These are phyloP conservation scores for Aspergillus sp. DNA, from an alignment of 2,329 filamentous ascomycete genomes.

Conservation along the genomic window DNA sequence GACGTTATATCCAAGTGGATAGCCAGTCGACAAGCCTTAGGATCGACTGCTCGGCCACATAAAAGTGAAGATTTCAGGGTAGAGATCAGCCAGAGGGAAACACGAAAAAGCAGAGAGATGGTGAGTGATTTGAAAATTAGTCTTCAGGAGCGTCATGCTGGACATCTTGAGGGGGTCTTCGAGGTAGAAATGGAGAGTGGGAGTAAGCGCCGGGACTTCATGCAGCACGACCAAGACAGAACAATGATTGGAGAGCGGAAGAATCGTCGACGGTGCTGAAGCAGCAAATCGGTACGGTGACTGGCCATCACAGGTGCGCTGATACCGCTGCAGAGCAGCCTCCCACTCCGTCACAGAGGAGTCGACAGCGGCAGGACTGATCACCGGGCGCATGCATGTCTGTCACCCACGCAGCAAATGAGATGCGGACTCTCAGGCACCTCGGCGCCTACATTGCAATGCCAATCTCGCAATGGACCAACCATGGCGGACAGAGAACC, in stretches of 20 bases:
- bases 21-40: neutral
- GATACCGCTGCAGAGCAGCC: constrained; percentile 12
- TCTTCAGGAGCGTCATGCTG: constrained; percentile 12
- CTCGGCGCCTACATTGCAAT: constrained; percentile 18
- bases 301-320: constrained; percentile 11
- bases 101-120: neutral
- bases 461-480: constrained; percentile 18
- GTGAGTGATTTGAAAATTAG: constrained; percentile 22
- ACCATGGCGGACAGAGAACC: constrained; percentile 21
- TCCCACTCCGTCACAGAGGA: constrained; percentile 26
- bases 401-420: constrained; percentile 13
- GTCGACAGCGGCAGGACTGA: constrained; percentile 1
- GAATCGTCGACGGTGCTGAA: constrained; percentile 1
- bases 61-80: neutral
- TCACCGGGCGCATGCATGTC: constrained; percentile 8
- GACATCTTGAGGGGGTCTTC: constrained; percentile 3
- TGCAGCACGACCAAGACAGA: constrained; percentile 9
- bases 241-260: constrained; percentile 9
- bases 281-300: constrained; percentile 9
- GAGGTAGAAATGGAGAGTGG: constrained; percentile 7
- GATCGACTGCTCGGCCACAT: neutral
- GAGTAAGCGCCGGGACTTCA: constrained; percentile 23
- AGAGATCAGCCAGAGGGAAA: neutral
- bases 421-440: neutral
- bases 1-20: neutral